These are phyloP conservation scores for Stropharia rugosoannulata DNA, from an alignment of 768 basidiomycete genomes.

Conservation along the genomic window DNA sequence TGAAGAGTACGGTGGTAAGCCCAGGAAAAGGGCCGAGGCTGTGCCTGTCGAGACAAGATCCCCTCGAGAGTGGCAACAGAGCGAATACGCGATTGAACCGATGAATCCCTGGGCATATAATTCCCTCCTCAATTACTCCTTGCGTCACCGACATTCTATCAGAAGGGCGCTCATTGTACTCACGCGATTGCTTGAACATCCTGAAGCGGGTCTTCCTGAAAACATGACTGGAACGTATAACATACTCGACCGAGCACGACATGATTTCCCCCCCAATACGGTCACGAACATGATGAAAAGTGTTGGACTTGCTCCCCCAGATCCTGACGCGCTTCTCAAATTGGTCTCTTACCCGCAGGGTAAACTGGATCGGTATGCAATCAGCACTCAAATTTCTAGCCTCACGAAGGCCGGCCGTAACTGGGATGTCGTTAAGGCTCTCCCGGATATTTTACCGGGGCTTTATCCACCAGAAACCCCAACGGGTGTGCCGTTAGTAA, in stretches of 20 bases:
- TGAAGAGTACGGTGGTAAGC: background rate
- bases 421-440: constrained; percentile 38
- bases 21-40: background rate
- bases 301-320: background rate
- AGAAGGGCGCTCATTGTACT: constrained; percentile 47
- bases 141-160: constrained; percentile 57
- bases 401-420: constrained; percentile 51
- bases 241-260: background rate
- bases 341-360: constrained; percentile 3
- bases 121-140: constrained; percentile 62
- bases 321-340: constrained; percentile 9
- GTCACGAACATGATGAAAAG: background rate
- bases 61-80: background rate
- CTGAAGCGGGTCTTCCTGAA: constrained; percentile 31
- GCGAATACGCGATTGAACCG: background rate
- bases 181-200: constrained; percentile 48
- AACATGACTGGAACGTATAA: background rate
- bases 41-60: too few relatives aligned
- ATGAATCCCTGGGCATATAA: constrained; percentile 40
- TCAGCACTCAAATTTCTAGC: constrained; percentile 52
- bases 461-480: constrained; percentile 23
- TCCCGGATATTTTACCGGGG: constrained; percentile 61
- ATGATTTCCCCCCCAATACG: background rate
- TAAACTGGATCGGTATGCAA: constrained; percentile 41
- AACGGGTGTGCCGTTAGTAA: constrained; percentile 16